phyloP scores from a whole-genome alignment of 2,329 filamentous ascomycete genomes.

The Malbranchea cinnamomea region DNA sequence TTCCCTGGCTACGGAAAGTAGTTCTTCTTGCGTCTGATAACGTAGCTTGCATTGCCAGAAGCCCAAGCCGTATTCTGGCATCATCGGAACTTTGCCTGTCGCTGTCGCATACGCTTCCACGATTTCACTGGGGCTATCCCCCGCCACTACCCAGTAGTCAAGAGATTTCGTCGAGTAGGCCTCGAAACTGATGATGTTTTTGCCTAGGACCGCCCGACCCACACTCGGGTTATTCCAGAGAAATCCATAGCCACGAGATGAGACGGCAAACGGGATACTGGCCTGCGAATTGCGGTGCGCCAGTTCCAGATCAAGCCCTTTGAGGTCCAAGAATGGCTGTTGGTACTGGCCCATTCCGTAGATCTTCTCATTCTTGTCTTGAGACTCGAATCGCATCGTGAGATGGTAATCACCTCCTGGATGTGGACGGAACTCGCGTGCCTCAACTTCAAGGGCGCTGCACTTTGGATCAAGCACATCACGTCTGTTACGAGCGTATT shows the following conservation, averaged over 20 bases:
- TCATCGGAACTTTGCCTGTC: slow-evolving; percentile 48
- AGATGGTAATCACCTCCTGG: slow-evolving; percentile 37
- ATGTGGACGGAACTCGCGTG: slow-evolving; percentile 38
- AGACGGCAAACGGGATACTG: slow-evolving; percentile 42
- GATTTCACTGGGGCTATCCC: slow-evolving; percentile 40
- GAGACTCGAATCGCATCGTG: slow-evolving; percentile 39
- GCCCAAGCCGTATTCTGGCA: slow-evolving; percentile 53
- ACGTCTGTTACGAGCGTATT: slow-evolving; percentile 30
- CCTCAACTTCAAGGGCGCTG: slow-evolving; percentile 36
- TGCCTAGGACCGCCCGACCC: slow-evolving; percentile 41
- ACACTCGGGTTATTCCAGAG: slow-evolving; percentile 48
- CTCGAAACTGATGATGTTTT: slow-evolving; percentile 43
- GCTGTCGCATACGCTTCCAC: slow-evolving; percentile 40
- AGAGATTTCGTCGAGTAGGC: slow-evolving; percentile 39
- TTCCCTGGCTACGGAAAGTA: slow-evolving; percentile 45
- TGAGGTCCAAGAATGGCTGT: slow-evolving; percentile 41
- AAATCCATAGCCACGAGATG: slow-evolving; percentile 41
- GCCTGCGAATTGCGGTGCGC: slow-evolving; percentile 49
- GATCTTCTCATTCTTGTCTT: slow-evolving; percentile 38
- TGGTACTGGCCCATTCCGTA: slow-evolving; percentile 52
- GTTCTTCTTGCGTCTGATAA: slow-evolving; percentile 51
- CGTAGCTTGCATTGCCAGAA: slow-evolving; percentile 56
- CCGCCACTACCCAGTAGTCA: slow-evolving; percentile 51
- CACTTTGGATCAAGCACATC: slow-evolving; percentile 38
- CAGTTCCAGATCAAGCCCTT: slow-evolving; percentile 43